Conservation (phyloP, 2,329 filamentous ascomycete species). For the Arthrobotrys entomopaga region DNA sequence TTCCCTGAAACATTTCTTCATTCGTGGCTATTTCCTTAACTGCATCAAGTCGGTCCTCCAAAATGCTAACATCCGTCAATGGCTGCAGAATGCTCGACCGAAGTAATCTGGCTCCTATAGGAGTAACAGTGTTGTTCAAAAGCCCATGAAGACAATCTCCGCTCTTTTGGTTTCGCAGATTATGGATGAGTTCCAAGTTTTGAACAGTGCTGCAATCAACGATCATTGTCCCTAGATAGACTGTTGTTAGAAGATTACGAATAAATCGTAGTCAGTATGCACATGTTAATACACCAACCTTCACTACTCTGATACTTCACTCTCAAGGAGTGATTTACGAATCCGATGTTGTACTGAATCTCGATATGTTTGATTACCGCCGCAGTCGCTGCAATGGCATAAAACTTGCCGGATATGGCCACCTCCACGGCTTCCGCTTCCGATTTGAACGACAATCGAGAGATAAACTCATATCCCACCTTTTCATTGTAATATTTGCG, state of each 20-base stretch:
- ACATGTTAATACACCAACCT: conserved; percentile 42
- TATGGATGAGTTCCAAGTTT: conserved; percentile 90
- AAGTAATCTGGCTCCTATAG: conserved; percentile 86
- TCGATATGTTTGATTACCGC: conserved; percentile 77
- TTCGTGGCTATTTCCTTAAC: conserved; percentile 82
- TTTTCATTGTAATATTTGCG: conserved; percentile 85
- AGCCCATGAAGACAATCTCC: conserved; percentile 85
- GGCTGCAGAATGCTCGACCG: conserved; percentile 89
- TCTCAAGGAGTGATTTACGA: conserved; percentile 81
- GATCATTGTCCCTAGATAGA: conserved; percentile 84
- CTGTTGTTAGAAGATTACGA: too few relatives aligned
- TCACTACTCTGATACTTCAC: conserved; percentile 75
- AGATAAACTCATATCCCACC: conserved; percentile 79
- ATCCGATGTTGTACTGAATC: conserved; percentile 73
- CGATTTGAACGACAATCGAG: conserved; percentile 79
- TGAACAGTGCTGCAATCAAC: conserved; percentile 89
- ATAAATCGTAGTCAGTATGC: too few relatives aligned
- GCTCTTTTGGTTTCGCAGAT: conserved; percentile 79
- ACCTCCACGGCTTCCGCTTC: conserved; percentile 77
- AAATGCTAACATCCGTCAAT: conserved; percentile 75
- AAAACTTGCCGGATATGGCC: conserved; percentile 58
- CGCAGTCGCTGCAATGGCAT: conserved; percentile 58
- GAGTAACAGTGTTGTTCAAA: conserved; percentile 83
- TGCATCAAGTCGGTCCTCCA: conserved; percentile 80
- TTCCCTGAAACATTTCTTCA: conserved; percentile 83